phyloP scores from a whole-genome alignment of 345 rosid species.

The Rhodamnia rubescens region DNA sequence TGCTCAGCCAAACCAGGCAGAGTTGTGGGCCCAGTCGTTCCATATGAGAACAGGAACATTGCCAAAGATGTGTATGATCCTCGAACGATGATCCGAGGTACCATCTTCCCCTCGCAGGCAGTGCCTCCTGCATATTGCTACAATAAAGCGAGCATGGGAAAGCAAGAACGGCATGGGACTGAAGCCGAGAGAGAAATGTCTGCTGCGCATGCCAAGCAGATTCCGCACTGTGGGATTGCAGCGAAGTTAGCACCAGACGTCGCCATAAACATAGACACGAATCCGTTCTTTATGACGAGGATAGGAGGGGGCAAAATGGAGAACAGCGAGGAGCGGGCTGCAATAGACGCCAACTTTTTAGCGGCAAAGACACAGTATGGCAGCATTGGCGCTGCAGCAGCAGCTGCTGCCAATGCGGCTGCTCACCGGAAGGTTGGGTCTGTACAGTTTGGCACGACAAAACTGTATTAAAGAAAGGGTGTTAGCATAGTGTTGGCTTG shows the following conservation, averaged over 20 bases:
- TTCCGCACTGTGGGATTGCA: slow-evolving; percentile 37
- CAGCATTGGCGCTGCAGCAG: slow-evolving; percentile 41
- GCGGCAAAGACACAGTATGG: slow-evolving; percentile 48
- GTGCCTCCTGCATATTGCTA: slow-evolving; percentile 27
- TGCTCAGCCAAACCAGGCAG: slow-evolving; percentile 59
- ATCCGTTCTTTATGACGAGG: slow-evolving; percentile 67
- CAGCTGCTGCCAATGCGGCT: slow-evolving; percentile 27
- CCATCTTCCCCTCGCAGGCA: slow-evolving; percentile 34
- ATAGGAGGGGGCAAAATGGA: slow-evolving; percentile 50
- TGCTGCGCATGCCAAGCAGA: slow-evolving; percentile 37
- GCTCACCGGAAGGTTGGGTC: slow-evolving; percentile 67
- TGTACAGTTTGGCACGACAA: slow-evolving; percentile 58
- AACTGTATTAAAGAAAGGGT: slow-evolving; percentile 41
- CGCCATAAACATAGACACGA: slow-evolving; percentile 65
- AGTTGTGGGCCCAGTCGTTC: slow-evolving; percentile 47
- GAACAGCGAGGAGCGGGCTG: slow-evolving; percentile 35
- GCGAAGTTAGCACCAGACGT: slow-evolving; percentile 55
- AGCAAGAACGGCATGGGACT: slow-evolving; percentile 35
- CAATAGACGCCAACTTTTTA: slow-evolving; percentile 47
- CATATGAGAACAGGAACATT: slow-evolving; percentile 40
- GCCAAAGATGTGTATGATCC: slow-evolving; percentile 56
- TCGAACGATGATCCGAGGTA: slow-evolving; percentile 44
- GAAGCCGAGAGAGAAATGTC: slow-evolving; percentile 37
- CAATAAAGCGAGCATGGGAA: slow-evolving; percentile 32
- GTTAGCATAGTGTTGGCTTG: background rate